phyloP scores from a whole-genome alignment of 208 protist species.

The Porcisia hertigi region DNA sequence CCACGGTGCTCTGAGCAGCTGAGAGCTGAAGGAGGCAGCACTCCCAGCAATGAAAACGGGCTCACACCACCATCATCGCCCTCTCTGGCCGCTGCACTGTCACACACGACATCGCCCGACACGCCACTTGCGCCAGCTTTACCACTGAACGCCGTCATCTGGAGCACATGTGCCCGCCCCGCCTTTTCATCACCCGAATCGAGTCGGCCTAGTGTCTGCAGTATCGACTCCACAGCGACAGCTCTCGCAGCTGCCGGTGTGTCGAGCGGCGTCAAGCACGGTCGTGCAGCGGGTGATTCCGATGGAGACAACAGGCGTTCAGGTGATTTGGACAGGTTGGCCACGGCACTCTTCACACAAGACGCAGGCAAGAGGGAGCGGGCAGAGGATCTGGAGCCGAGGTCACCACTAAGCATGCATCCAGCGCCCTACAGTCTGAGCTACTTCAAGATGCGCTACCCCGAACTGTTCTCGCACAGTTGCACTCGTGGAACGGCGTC shows the following conservation, averaged over 20 bases:
- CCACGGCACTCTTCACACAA: neutral
- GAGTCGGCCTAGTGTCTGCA: slow-evolving; percentile 16
- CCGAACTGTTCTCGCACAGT: slow-evolving; percentile 23
- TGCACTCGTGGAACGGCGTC: neutral
- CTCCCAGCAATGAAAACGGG: neutral
- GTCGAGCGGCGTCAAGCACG: slow-evolving; percentile 2
- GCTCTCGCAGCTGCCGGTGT: slow-evolving; percentile 18
- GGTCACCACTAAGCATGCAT: neutral
- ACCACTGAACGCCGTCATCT: neutral
- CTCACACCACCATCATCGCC: neutral
- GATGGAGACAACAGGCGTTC: neutral
- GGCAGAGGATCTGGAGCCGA: neutral
- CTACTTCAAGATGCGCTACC: slow-evolving; percentile 35
- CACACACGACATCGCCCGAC: slow-evolving; percentile 13
- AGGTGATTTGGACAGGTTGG: neutral
- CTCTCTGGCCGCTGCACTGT: slow-evolving; percentile 3
- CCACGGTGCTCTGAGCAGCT: slow-evolving; percentile 3
- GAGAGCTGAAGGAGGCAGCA: neutral
- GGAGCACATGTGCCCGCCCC: neutral
- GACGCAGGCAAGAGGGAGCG: neutral
- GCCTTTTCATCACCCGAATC: slow-evolving; percentile 7
- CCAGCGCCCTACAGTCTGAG: slow-evolving; percentile 14
- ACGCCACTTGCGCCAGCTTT: neutral
- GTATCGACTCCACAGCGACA: slow-evolving; percentile 24
- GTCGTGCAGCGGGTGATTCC: slow-evolving; percentile 4